Base-by-base conservation (phyloP, 2,329 filamentous ascomycete species). In the Falciphora oryzae region DNA sequence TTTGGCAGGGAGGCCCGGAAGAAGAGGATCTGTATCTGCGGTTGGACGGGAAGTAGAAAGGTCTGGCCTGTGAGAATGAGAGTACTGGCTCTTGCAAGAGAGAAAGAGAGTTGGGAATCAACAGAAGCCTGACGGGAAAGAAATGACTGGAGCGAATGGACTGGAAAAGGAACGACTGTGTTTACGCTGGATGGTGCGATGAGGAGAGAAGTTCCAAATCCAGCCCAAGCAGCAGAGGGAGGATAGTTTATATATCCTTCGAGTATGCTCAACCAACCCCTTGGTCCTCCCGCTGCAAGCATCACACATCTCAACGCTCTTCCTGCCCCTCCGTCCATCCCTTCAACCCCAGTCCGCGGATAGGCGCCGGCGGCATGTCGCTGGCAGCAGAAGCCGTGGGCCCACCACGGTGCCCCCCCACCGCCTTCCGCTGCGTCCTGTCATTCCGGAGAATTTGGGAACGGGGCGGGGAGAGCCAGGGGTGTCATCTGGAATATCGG, bases 121-220 rank as follows among this genome's bases (percentile, higher is more conserved):
- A 53, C 35, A 38, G 35, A 38, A 38, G 35, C 44, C 44, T 10
- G 44, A 53, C 6, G 44, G 44, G 18, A n/a, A 53, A 53, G 44
- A 22, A 53, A 53, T n/a, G 44, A 53, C 44, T 53, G 8, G 44
- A n/a, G 44, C 7, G 44, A 53, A 53, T 4, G 44, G 22, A 53
- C 44, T 53, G 44, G 44, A 53, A 53, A 53, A 53, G 44, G 44
- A 53, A 53, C 44, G 44, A 53, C 44, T 53, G 44, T 53, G 44
- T 4, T 22, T n/a, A 53, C 44, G 44, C 44, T 53, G 14, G 44
- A 53, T 53, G 44, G 44, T 53, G 44, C 44, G 44, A 53, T 53
- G 44, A 5, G 44, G 44, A 53, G 44, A 53, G 44, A n/a, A 53
- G 44, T n/a, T n/a, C 18, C 22, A 53, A 53, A 8, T 53, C 18